Conservation (phyloP, 2,329 filamentous ascomycete genomes). For the Fusarium citri region DNA sequence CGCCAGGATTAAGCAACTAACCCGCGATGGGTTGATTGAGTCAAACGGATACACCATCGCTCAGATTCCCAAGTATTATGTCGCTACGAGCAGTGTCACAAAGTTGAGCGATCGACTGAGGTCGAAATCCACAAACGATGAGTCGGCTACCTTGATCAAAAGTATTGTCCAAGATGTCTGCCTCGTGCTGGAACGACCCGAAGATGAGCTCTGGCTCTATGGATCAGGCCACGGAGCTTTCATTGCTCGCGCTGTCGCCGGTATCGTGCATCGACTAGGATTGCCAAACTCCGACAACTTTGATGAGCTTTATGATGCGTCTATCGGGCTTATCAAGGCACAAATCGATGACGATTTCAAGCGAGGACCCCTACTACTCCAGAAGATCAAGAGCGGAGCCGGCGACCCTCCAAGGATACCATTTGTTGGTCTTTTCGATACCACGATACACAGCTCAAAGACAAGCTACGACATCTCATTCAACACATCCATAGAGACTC, state of each 20-base stretch:
- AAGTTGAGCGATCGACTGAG: conserved; percentile 35
- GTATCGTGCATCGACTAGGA: conserved; percentile 39
- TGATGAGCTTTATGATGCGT: conserved; percentile 37
- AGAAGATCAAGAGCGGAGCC: conserved; percentile 24
- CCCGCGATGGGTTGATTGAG: conserved; percentile 27
- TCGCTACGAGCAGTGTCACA: conserved; percentile 3
- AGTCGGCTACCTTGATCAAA: conserved; percentile 34
- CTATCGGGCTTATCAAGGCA: conserved; percentile 38
- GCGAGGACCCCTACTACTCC: conserved; percentile 22
- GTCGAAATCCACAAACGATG: conserved; percentile 25
- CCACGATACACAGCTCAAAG: conserved; percentile 15
- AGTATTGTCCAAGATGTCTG: conserved; percentile 38
- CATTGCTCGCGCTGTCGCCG: conserved; percentile 40
- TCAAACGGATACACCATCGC: conserved; percentile 8
- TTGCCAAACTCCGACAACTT: conserved; percentile 21
- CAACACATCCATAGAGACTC: conserved; percentile 25
- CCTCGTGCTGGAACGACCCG: conserved; percentile 19
- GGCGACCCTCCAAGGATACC: conserved; percentile 32
- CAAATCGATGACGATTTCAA: conserved; percentile 39
- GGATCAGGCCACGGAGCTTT: conserved; percentile 43
- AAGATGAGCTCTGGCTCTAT: conserved; percentile 44
- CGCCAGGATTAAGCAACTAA: conserved; percentile 31
- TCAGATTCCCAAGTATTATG: conserved; percentile 38
- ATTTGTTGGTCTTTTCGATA: conserved; percentile 43
- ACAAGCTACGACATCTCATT: conserved; percentile 36